Percentiles rank a stretch among this genome's conserved stretches.
phyloP scores from a whole-genome alignment of 495 filamentous ascomycete genomes.

The Penicillium subrubescens region DNA sequence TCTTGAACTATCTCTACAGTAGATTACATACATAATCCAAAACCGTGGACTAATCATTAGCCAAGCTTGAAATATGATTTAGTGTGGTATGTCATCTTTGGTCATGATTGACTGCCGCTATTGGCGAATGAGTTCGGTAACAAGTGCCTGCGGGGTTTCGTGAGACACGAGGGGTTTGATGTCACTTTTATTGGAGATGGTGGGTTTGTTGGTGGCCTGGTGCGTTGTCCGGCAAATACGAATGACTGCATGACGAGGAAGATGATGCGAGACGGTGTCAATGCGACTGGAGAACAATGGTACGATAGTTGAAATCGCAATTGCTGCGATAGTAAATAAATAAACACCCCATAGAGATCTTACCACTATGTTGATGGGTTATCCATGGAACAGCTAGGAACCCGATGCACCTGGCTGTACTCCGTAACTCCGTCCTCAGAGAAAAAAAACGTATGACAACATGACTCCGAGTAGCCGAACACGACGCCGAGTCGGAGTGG shows the following conservation, averaged over 20 bases:
- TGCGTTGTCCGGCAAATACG: neutral
- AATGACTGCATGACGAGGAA: neutral
- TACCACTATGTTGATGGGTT: neutral
- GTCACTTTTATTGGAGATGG: neutral
- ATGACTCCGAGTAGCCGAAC: conserved; percentile 14
- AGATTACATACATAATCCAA: neutral
- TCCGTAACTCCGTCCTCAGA: neutral
- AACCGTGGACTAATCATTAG: neutral
- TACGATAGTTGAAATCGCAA: neutral
- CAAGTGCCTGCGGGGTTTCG: neutral
- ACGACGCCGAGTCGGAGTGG: conserved; percentile 1
- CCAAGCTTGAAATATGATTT: neutral
- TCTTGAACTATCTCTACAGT: neutral
- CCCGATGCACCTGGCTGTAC: neutral
- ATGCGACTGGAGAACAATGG: neutral
- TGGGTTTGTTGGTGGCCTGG: neutral
- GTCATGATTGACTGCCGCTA: neutral
- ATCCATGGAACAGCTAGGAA: neutral
- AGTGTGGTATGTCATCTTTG: neutral
- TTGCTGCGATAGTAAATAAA: neutral
- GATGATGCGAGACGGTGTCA: neutral
- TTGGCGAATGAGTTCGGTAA: neutral
- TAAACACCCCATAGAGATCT: neutral
- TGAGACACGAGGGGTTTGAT: neutral
- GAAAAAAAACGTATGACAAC: conserved; percentile 16